Base-by-base conservation (phyloP, 2,329 filamentous ascomycete genomes). In the Exophiala oligosperma region DNA sequence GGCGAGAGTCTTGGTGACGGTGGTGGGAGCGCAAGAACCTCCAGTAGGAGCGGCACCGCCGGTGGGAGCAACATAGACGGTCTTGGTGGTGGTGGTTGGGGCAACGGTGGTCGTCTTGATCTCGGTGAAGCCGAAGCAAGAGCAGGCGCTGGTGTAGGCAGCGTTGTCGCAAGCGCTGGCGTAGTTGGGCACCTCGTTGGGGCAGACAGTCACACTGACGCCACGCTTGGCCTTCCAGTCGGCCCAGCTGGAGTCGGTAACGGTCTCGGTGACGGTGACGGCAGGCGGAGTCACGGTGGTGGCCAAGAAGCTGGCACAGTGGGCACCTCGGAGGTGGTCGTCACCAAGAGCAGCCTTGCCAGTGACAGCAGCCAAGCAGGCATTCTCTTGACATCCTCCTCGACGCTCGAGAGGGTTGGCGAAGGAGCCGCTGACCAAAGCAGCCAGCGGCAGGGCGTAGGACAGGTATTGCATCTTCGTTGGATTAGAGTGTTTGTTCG, bases 181-280 rank as follows among this genome's bases (percentile, higher is more conserved):
- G 41, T 66, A 66, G 62, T 66, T 64, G 54, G 64, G 64, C 2
- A 66, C 64, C 58, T 66, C 58, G 52, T 66, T 66, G 37, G 64
- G 64, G 62, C 64, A 66, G 23, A 63, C 56, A 14, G 62, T 62
- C 41, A 66, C 64, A 50, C 56, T 60, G 38, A 52, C 48, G 29
- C 64, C 60, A 55, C 57, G 61, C 47, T 44, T 54, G 43, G 51
- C 46, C 23, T 58, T 60, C 12, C 54, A 21, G 21, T 41, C 56
- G 23, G 43, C 54, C 40, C 40, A 43, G 14, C 21, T 35, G 32
- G 4, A 9, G 26, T 40, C 52, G 32, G 54, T 60, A 46, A 58
- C 37, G 49, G 60, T 60, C 52, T 51, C 49, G 44, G 60, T 60
- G 48, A 56, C 56, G 40, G 62, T 65, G 8, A 51, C 32, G 48